Base-by-base conservation (phyloP, 2,329 filamentous ascomycete genomes). In the Colletotrichum chlorophyti region DNA sequence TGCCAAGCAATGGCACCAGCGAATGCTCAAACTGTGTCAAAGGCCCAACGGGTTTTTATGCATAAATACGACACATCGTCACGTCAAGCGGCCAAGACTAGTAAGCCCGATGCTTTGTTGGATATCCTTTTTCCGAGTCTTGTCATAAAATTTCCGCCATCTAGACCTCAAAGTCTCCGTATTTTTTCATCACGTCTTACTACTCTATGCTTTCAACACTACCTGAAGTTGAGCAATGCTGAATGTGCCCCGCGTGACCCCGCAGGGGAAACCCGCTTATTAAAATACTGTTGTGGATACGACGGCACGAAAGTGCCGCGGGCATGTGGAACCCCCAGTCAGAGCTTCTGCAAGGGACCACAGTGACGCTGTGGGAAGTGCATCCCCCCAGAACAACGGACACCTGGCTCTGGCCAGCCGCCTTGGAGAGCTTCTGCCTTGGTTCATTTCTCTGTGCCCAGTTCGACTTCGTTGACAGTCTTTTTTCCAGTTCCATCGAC, bases 281-380 rank as follows among this genome's bases (percentile, higher is more conserved):
- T 26, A 26, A 57, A 47, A 46, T 53, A 24, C 43, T n/a, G n/a
- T n/a, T n/a, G n/a, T n/a, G n/a, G 45, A 45, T 51, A 45, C 57
- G 55, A 45, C 35, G 34, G 37, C 24, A 14, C 24, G 35, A 17
- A 35, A 27, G n/a, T n/a, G n/a, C n/a, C n/a, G n/a, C n/a, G n/a
- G n/a, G n/a, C n/a, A n/a, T n/a, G n/a, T n/a, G n/a, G n/a, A n/a
- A n/a, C n/a, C 51, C 45, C 51, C 43, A 4, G 57, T 57, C 51
- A 60, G 38, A 57, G 57, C 43, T 60, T 37, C 51, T 60, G 57
- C 57, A 60, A 60, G 57, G 57, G 57, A 57, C 38, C 52, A 41
- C 32, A 45, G 43, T 59, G 57, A 59, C 38, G 46, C 46, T 46
- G 17, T 19, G 48, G 43, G 26, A 53, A n/a, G n/a, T n/a, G n/a